A percentile compares a stretch with the other conserved stretches of the same genome.
These are phyloP conservation scores for Macrocybe gigantea DNA, from an alignment of 768 basidiomycete species.

Conservation along the genomic window DNA sequence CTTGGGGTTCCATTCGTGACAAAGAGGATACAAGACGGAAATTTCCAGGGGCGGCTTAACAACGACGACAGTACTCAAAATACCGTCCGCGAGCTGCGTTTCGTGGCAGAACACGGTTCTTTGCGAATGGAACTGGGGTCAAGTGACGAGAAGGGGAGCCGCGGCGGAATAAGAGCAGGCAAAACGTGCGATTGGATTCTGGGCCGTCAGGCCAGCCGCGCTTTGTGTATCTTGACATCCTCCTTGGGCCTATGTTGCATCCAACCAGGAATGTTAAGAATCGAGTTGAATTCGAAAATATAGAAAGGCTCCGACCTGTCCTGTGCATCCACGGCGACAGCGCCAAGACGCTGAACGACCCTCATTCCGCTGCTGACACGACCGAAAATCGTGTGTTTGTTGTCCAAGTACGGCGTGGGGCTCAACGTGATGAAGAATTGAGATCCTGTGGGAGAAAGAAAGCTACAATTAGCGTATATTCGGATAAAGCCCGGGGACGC, in stretches of 20 bases:
- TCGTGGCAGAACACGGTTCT: not conserved
- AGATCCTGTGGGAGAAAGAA: constrained; percentile 53
- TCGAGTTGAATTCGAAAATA: constrained; percentile 1
- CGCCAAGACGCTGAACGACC: constrained; percentile 86
- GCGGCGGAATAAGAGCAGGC: not conserved
- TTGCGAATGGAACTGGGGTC: constrained; percentile 3
- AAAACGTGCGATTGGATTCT: no score
- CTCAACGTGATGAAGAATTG: constrained; percentile 91
- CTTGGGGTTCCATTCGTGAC: no score
- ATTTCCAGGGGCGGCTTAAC: no score
- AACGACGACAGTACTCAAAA: no score
- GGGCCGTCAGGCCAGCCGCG: constrained; percentile 27
- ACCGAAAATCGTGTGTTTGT: constrained; percentile 87
- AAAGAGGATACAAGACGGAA: no score
- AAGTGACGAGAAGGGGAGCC: constrained; percentile 8
- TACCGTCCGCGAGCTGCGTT: not conserved
- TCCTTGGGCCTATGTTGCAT: constrained; percentile 47
- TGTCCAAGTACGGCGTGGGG: constrained; percentile 80
- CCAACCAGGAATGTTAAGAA: not conserved
- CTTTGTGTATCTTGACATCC: constrained; percentile 89
- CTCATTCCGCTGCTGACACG: constrained; percentile 89
- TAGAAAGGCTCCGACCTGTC: constrained; percentile 55
- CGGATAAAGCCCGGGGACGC: constrained; percentile 47
- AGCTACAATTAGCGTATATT: constrained; percentile 23
- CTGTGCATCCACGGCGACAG: constrained; percentile 84